Percentiles rank a stretch among this genome's conserved stretches.
Conservation (phyloP, 768 basidiomycete genomes). For the Podaxis mareebaensis region DNA sequence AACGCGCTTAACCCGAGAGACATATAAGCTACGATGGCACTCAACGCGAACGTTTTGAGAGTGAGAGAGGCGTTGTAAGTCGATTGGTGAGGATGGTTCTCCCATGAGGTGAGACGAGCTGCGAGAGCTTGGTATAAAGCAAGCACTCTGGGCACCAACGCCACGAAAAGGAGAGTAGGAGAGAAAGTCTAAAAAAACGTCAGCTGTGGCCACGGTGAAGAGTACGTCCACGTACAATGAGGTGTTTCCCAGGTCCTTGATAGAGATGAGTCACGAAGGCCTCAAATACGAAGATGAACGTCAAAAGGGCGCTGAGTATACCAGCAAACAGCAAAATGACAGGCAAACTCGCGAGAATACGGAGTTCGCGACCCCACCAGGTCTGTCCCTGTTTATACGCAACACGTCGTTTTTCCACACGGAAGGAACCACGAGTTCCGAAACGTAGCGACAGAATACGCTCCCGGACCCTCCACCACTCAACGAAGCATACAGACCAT, state of each 20-base stretch:
- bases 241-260: conserved; percentile 78
- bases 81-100: conserved; percentile 86
- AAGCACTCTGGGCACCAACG: conserved; percentile 79
- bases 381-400: conserved; percentile 54
- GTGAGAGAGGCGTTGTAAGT: conserved; percentile 79
- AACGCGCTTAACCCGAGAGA: conserved; percentile 93
- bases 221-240: conserved; percentile 59
- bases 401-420: conserved; percentile 71
- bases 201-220: neutral
- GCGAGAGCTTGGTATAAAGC: conserved; percentile 72
- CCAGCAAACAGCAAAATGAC: conserved; percentile 74
- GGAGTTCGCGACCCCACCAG: conserved; percentile 77
- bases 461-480: conserved; percentile 90
- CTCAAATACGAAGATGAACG: conserved; percentile 83
- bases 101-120: conserved; percentile 76
- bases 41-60: conserved; percentile 87
- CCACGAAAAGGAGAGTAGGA: conserved; percentile 82
- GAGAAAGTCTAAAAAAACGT: conserved; percentile 56
- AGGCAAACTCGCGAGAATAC: conserved; percentile 69
- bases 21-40: conserved; percentile 87
- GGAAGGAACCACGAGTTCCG: conserved; percentile 76
- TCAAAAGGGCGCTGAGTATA: conserved; percentile 68
- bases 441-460: conserved; percentile 80
- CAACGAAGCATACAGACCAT: conserved; percentile 87
- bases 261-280: conserved; percentile 90